Percentiles rank a stretch among this genome's conserved stretches.
phyloP scores from a whole-genome alignment of 352 stramenopile species.

The Plasmopara halstedii region DNA sequence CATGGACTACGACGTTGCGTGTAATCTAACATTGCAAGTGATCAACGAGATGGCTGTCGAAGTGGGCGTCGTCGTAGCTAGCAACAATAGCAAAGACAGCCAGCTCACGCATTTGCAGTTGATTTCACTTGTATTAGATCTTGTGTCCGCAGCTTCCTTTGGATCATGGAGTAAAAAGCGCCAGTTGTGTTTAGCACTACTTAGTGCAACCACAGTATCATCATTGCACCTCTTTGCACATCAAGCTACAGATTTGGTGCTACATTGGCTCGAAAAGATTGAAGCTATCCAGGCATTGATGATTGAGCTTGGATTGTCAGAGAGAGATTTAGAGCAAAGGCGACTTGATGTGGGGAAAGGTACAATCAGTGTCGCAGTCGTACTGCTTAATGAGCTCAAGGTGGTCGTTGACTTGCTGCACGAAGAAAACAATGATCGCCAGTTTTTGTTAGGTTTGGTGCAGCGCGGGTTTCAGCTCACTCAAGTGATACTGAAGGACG shows the following conservation, averaged over 20 bases:
- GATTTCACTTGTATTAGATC: slow-evolving; percentile 56
- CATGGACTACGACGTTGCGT: slow-evolving; percentile 53
- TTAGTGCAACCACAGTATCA: slow-evolving; percentile 20
- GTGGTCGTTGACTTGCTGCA: slow-evolving; percentile 59
- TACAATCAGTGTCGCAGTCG: slow-evolving; percentile 24
- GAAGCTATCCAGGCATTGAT: slow-evolving; percentile 49
- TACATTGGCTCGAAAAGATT: slow-evolving; percentile 41
- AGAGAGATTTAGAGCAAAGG: slow-evolving; percentile 47
- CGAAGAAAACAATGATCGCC: slow-evolving; percentile 44
- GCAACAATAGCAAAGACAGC: slow-evolving; percentile 4
- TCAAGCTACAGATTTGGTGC: slow-evolving; percentile 38
- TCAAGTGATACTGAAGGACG: slow-evolving; percentile 15
- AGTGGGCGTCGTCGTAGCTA: not conserved
- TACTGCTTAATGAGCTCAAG: slow-evolving; percentile 54
- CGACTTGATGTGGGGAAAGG: slow-evolving; percentile 23
- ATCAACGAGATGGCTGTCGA: slow-evolving; percentile 18
- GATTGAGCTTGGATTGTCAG: slow-evolving; percentile 51
- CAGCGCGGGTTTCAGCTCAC: slow-evolving; percentile 52
- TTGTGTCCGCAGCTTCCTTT: slow-evolving; percentile 57
- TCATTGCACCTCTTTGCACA: slow-evolving; percentile 36
- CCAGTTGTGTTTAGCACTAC: slow-evolving; percentile 28
- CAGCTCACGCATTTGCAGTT: slow-evolving; percentile 34
- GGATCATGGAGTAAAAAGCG: slow-evolving; percentile 53
- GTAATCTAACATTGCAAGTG: slow-evolving; percentile 37
- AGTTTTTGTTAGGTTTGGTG: slow-evolving; percentile 47